Evolutionary conservation across 352 stramenopile species (phyloP).

Genomic region (Globisporangium yorkense): DNA sequence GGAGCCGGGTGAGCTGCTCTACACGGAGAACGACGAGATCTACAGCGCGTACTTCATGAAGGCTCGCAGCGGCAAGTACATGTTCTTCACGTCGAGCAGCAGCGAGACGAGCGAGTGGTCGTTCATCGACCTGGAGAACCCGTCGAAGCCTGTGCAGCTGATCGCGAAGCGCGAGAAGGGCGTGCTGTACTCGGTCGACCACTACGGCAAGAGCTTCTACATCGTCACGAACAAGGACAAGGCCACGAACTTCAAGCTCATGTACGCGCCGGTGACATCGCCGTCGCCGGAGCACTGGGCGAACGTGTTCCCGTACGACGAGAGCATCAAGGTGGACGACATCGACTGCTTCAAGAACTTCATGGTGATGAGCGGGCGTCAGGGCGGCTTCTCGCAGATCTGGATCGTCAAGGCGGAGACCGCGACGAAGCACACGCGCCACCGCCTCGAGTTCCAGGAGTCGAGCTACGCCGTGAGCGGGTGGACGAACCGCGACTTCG

Average conservation of each 20-base stretch:
- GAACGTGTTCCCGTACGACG: slow-evolving; percentile 83
- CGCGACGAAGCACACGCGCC: slow-evolving; percentile 36
- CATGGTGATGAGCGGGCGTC: slow-evolving; percentile 81
- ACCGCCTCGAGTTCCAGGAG: slow-evolving; percentile 86
- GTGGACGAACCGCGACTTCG: slow-evolving; percentile 83
- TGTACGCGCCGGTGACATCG: slow-evolving; percentile 50
- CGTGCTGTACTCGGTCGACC: slow-evolving; percentile 82
- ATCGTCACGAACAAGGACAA: slow-evolving; percentile 93
- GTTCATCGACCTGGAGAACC: slow-evolving; percentile 63
- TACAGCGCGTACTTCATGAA: slow-evolving; percentile 92
- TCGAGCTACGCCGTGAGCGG: slow-evolving; percentile 83
- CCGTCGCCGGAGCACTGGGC: slow-evolving; percentile 69
- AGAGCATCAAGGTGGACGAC: slow-evolving; percentile 77
- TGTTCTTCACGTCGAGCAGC: slow-evolving; percentile 86
- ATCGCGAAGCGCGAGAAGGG: slow-evolving; percentile 66
- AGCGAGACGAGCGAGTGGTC: slow-evolving; percentile 91
- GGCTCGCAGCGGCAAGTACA: slow-evolving; percentile 88
- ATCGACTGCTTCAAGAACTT: slow-evolving; percentile 87
- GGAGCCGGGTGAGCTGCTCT: slow-evolving; percentile 86
- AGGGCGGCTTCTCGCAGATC: slow-evolving; percentile 80
- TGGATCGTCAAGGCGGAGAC: slow-evolving; percentile 74
- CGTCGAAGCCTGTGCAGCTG: slow-evolving; percentile 37
- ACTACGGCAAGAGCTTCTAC: slow-evolving; percentile 88
- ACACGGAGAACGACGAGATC: slow-evolving; percentile 93
- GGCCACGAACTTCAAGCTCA: slow-evolving; percentile 93